A percentile compares a stretch with the other conserved stretches of the same genome.
Evolutionary conservation across 208 protist genomes (phyloP).

Genomic region (Trypanosoma cruzi): DNA sequence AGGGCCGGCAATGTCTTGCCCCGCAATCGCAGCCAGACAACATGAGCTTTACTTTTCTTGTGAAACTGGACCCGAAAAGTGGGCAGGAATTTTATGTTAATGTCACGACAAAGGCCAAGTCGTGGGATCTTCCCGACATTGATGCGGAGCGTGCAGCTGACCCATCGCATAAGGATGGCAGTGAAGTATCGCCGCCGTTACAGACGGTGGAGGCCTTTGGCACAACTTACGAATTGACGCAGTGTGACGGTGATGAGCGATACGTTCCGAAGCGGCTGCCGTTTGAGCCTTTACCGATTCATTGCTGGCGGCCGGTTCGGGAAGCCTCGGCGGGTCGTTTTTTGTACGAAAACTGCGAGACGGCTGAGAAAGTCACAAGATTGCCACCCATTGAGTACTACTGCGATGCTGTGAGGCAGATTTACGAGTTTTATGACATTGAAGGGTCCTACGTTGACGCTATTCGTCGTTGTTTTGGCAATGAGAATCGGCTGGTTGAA

Average conservation of each 20-base stretch:
- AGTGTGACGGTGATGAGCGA: background rate
- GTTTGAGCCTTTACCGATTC: conserved; percentile 13
- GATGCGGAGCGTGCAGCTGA: background rate
- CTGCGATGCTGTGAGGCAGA: conserved; percentile 18
- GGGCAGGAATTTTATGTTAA: conserved; percentile 33
- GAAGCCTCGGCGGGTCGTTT: conserved; percentile 6
- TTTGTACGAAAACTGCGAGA: conserved; percentile 24
- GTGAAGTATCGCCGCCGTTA: background rate
- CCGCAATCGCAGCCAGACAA: conserved; percentile 23
- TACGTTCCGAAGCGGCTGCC: conserved; percentile 21
- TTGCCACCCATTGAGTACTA: conserved; percentile 23
- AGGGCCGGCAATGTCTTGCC: conserved; percentile 25
- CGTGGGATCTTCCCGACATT: conserved; percentile 25
- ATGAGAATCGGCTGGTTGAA: conserved; percentile 15
- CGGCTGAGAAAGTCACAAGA: background rate
- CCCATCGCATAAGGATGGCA: background rate
- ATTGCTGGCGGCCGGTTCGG: conserved; percentile 24
- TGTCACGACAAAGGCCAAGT: conserved; percentile 16
- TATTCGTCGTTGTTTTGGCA: background rate
- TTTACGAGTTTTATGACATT: conserved; percentile 11
- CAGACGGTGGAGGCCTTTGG: background rate
- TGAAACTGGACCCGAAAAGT: conserved; percentile 18
- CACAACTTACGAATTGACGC: conserved; percentile 15
- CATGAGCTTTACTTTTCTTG: conserved; percentile 18
- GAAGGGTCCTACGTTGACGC: conserved; percentile 18